Percentiles rank a stretch among this genome's conserved stretches.
phyloP scores from a whole-genome alignment of 768 basidiomycete species.

The Suillus decipiens region DNA sequence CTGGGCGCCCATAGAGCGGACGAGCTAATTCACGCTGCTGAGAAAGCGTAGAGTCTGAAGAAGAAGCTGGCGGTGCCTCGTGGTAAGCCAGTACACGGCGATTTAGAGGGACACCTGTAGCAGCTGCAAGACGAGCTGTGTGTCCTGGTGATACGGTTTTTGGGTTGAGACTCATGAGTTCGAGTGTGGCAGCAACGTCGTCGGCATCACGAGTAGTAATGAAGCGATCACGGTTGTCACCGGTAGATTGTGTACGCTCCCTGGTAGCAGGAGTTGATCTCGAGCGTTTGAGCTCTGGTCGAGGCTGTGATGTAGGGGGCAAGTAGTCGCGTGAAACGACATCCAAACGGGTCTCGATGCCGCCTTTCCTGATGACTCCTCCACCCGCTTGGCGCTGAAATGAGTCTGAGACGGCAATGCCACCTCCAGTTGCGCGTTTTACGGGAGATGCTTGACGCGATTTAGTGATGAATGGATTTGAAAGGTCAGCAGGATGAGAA shows the following conservation, averaged over 20 bases:
- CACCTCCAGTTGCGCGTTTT: slow-evolving; percentile 54
- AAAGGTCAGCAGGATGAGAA: slow-evolving; percentile 44
- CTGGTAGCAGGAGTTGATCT: slow-evolving; percentile 68
- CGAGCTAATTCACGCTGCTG: slow-evolving; percentile 77
- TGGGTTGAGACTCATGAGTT: slow-evolving; percentile 59
- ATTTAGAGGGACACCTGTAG: slow-evolving; percentile 74
- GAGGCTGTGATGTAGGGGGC: slow-evolving; percentile 49
- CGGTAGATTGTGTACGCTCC: slow-evolving; percentile 32
- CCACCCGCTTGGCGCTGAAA: slow-evolving; percentile 60
- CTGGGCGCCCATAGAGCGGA: slow-evolving; percentile 72
- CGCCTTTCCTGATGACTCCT: slow-evolving; percentile 76
- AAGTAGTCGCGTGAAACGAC: slow-evolving; percentile 79
- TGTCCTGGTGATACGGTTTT: slow-evolving; percentile 70
- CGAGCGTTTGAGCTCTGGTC: slow-evolving; percentile 66
- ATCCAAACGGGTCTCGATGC: slow-evolving; percentile 74
- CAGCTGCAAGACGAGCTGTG: slow-evolving; percentile 74
- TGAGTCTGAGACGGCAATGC: slow-evolving; percentile 51
- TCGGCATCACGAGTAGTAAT: slow-evolving; percentile 61
- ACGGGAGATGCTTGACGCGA: slow-evolving; percentile 64
- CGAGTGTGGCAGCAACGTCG: slow-evolving; percentile 65
- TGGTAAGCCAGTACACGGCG: slow-evolving; percentile 87
- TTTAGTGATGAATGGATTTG: slow-evolving; percentile 63
- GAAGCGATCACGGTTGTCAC: slow-evolving; percentile 63
- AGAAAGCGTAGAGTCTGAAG: slow-evolving; percentile 72
- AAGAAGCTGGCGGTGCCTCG: slow-evolving; percentile 79